Evolutionary conservation across 371 early-diverging fungal species (phyloP), one percentile per base, ranked within the genome.

Genomic region (Mortierella polycephala): DNA sequence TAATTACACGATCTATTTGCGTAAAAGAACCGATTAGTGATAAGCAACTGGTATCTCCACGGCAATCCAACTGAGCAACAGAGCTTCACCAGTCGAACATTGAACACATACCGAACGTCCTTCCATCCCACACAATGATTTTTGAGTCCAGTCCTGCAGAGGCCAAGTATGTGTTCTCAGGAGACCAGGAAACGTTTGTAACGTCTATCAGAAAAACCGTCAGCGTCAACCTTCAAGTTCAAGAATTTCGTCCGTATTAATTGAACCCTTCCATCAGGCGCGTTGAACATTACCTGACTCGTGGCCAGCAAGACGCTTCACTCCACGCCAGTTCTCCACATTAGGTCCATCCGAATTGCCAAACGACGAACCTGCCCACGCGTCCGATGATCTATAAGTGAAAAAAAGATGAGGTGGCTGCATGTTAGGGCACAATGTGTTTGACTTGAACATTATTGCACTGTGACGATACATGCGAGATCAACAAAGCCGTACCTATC

Each of bases 101-200:
- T 20, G 20, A 5, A 47, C 20, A n/a, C 46, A 50, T 87, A 93
- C 93, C 93, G 79, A 96, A 97, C 2, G 93, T 89, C 23, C 71
- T 61, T 30, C 90, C 93, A 81, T 93, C 88, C 98, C 96, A 99
- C 23, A 98, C 90, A 55, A 91, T 87, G 1, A 97, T 88, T 49
- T 83, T 82, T 49, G 91, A 91, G 81, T 98, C 98, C 21, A 96
- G 87, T 58, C 95, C 95, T 80, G 97, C 95, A 3, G 98, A 95
- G 3, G 98, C 98, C 55, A 98, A 83, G 64, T 90, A 95, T 18
- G 85, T 83, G 69, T 93, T 92, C 58, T 94, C 92, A n/a, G 89
- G 90, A 13, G 98, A 95, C 99, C 99, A 98, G 1, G 95, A 90
- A n/a, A 98, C 75, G 66, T 97, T 96, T 51, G 89, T 90, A 10